Evolutionary conservation across 306 rosid genomes (phyloP), one percentile per base, ranked within the genome.

Genomic region (Macrotyloma uniflorum): DNA sequence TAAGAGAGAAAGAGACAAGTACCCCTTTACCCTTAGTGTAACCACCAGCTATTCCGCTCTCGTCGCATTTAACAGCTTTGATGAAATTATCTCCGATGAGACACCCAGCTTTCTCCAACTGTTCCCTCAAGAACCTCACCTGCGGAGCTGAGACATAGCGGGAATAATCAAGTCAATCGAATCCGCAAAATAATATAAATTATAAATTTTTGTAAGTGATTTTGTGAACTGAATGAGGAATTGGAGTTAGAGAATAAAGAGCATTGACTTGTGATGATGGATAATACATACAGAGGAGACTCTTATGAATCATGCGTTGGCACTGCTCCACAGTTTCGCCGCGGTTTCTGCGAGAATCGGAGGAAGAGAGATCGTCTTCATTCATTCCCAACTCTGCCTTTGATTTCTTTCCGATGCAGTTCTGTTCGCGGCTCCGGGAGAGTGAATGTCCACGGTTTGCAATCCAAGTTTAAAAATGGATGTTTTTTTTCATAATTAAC

Each of bases 21-120:
- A 93, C 98, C 94, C 98, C 97, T 87, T 70, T 38, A 5, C 98
- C 98, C 3, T 74, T 88, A 51, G 71, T 23, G 33, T 85, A 94
- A 54, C 97, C 97, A 4, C 96, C 97, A 14, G 87, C 81, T 8
- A 75, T 5, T 64, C 50, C 50, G 8, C 9, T 22, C 42, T 47
- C 53, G 14, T 85, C 38, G 62, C 98, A 94, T 57, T 82, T 72
- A 46, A 83, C 82, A 40, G 96, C 89, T 84, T 70, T 89, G 77
- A 93, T 64, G 79, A 90, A 91, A 74, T 75, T 83, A 33, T 91
- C 87, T 13, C 86, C 86, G 20, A 91, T 68, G 2, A 47, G 69
- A 74, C 98, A 93, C 67, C 97, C 98, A 72, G 94, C 81, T 87
- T 90, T 87, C 83, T 85, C 91, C 84, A 91, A 75, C 53, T 81